Conservation (phyloP, 2,329 filamentous ascomycete genomes). For the Neocatenulostroma microsporum region DNA sequence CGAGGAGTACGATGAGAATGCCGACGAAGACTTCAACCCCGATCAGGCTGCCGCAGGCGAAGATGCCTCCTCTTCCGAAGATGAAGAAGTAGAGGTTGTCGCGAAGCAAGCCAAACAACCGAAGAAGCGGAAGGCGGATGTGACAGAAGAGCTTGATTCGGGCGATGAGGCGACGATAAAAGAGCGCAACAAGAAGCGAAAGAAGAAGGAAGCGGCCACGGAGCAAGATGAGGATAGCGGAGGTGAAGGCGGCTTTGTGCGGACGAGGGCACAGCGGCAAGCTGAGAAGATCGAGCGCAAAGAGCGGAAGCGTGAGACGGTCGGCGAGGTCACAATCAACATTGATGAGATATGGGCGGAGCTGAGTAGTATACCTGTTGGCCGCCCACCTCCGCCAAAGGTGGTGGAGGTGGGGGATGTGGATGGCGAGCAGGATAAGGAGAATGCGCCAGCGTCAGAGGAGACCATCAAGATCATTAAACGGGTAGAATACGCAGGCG, state of each 20-base stretch:
- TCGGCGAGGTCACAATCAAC: constrained; percentile 45
- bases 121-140: constrained; percentile 31
- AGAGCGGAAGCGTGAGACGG: constrained; percentile 36
- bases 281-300: constrained; percentile 43
- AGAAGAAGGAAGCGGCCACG: constrained; percentile 27
- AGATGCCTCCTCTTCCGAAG: constrained; percentile 30
- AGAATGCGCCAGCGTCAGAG: constrained; percentile 24
- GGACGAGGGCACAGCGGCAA: constrained; percentile 47
- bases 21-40: constrained; percentile 39
- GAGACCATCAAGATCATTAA: constrained; percentile 49
- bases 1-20: constrained; percentile 36
- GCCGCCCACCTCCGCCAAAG: constrained; percentile 15
- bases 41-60: constrained; percentile 23
- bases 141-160: constrained; percentile 41
- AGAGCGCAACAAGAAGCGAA: constrained; percentile 39
- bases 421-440: constrained; percentile 17
- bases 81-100: constrained; percentile 25
- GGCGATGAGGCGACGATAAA: constrained; percentile 51
- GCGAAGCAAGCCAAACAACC: constrained; percentile 30
- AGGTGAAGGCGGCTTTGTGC: constrained; percentile 45
- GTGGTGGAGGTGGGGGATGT: constrained; percentile 14
- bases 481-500: constrained; percentile 51
- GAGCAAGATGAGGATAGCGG: constrained; percentile 33
- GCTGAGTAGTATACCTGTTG: constrained; percentile 37
- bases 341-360: constrained; percentile 49